phyloP scores from a whole-genome alignment of 257 asterid species.

The Vinca minor region DNA sequence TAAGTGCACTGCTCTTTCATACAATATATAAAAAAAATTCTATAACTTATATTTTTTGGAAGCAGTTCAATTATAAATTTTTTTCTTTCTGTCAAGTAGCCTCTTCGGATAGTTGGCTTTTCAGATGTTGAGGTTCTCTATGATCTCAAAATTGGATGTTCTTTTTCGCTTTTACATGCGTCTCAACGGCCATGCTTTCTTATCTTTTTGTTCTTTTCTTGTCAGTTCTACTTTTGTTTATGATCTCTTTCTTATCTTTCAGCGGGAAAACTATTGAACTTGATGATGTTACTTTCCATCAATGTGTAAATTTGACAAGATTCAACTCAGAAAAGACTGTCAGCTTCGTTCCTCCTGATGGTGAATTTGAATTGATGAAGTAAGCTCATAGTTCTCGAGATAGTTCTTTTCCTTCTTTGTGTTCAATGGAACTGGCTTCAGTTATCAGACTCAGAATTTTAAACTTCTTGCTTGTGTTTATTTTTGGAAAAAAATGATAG shows the following conservation, averaged over 20 bases:
- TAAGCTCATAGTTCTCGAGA: conserved; percentile 35
- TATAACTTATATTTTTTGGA: too few species aligned
- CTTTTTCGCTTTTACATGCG: neutral
- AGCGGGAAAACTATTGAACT: conserved; percentile 99
- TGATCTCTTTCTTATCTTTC: conserved; percentile 20
- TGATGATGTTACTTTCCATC: conserved; percentile 99
- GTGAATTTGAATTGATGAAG: conserved; percentile 99
- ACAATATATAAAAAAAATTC: too few species aligned
- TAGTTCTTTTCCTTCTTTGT: neutral
- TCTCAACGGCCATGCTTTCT: neutral
- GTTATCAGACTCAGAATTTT: neutral
- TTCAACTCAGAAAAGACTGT: conserved; percentile 97
- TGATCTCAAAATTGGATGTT: neutral
- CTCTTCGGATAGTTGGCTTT: neutral
- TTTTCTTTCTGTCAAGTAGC: neutral
- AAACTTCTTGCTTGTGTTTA: neutral
- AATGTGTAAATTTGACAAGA: conserved; percentile 97
- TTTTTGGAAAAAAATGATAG: too few species aligned
- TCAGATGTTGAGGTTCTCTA: neutral
- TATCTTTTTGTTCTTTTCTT: neutral
- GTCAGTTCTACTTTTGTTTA: neutral
- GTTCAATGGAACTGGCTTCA: neutral
- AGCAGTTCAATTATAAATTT: too few species aligned
- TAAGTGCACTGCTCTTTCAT: too few species aligned
- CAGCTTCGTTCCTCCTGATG: conserved; percentile 99